phyloP scores from a whole-genome alignment of 805 yeast genomes.

The Tetrapisispora pingtungensis region DNA sequence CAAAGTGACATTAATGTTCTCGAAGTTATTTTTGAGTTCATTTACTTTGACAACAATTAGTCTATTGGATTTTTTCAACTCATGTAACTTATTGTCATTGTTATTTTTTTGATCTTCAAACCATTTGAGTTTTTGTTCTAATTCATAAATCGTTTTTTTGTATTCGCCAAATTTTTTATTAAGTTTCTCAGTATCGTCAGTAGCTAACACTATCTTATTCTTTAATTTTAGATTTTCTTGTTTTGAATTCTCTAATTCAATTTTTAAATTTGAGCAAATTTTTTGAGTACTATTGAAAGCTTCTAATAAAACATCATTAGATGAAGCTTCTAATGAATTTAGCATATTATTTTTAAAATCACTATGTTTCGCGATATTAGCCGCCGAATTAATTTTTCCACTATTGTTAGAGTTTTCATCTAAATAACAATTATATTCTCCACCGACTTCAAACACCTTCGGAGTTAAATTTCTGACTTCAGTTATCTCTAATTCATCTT shows the following conservation, averaged over 20 bases:
- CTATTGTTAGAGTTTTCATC: neutral
- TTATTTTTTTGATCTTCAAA: conserved; percentile 18
- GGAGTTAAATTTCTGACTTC: conserved; percentile 28
- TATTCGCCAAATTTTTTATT: conserved; percentile 16
- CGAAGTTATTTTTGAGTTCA: conserved; percentile 15
- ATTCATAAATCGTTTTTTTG: conserved; percentile 12
- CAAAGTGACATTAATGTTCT: neutral
- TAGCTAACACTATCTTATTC: conserved; percentile 15
- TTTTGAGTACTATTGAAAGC: conserved; percentile 34
- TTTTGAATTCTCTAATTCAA: conserved; percentile 25
- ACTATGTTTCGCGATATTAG: neutral
- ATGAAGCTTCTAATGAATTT: conserved; percentile 11
- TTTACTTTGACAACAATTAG: conserved; percentile 11
- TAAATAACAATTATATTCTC: neutral
- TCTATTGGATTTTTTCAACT: conserved; percentile 20
- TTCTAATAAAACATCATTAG: conserved; percentile 31
- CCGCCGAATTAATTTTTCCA: neutral
- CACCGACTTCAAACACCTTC: neutral
- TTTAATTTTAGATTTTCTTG: conserved; percentile 21
- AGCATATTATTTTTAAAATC: neutral
- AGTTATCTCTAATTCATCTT: conserved; percentile 34
- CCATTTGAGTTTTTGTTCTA: conserved; percentile 17
- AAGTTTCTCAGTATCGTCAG: conserved; percentile 16
- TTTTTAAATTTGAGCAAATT: conserved; percentile 27
- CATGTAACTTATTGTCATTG: conserved; percentile 15